Conservation (phyloP, 2,329 filamentous ascomycete genomes). For the Sordariomycetes sp. region DNA sequence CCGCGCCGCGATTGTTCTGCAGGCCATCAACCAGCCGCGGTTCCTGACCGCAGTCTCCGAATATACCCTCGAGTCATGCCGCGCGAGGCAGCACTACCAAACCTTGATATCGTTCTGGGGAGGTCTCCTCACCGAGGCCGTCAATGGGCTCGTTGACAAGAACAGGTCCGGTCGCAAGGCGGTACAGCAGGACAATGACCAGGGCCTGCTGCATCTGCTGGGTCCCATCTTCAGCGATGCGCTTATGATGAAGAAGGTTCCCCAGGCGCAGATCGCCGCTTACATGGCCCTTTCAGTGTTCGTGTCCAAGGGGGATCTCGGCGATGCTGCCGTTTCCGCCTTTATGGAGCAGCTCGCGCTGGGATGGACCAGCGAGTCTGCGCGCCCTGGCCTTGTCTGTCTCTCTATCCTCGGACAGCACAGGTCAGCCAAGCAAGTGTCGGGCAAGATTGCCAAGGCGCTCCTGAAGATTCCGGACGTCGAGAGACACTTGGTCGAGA, state of each 20-base stretch:
- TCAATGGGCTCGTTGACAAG: constrained; percentile 69
- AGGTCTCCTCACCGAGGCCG: constrained; percentile 71
- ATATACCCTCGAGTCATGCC: constrained; percentile 64
- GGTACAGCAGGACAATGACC: constrained; percentile 68
- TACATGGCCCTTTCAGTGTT: constrained; percentile 87
- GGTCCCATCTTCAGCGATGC: constrained; percentile 63
- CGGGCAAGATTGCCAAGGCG: constrained; percentile 55
- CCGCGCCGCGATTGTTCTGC: constrained; percentile 69
- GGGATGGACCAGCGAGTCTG: constrained; percentile 63
- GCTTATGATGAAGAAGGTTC: constrained; percentile 59
- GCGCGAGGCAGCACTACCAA: constrained; percentile 59
- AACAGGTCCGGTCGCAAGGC: constrained; percentile 62
- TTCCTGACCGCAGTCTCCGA: constrained; percentile 68
- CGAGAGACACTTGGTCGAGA: constrained; percentile 41
- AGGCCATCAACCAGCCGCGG: constrained; percentile 62
- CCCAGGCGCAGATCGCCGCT: constrained; percentile 71
- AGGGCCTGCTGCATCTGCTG: constrained; percentile 58
- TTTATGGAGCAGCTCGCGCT: constrained; percentile 80
- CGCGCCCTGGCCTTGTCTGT: constrained; percentile 63
- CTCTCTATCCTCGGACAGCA: constrained; percentile 73
- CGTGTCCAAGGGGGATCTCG: constrained; percentile 67
- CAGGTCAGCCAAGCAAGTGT: constrained; percentile 55
- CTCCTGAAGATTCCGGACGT: constrained; percentile 52
- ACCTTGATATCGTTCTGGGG: constrained; percentile 83
- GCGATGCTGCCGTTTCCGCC: constrained; percentile 67